Evolutionary conservation across 192 early-diverging fungal species (phyloP), one percentile per base, ranked within the genome.

Genomic region (Backusella psychrophila): DNA sequence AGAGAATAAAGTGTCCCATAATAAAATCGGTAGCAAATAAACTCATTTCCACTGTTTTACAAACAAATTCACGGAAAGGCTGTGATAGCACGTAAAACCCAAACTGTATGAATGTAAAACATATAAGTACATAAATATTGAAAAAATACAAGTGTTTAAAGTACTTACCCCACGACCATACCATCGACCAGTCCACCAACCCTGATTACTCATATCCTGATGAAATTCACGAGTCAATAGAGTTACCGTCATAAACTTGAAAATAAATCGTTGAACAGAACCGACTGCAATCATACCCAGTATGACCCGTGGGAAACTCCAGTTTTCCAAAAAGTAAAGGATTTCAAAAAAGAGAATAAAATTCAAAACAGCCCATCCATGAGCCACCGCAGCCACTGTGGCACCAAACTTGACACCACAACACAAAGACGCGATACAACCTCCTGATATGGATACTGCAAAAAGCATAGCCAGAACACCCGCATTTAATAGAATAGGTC

Each of bases 161-260:
- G 21, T 39, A 79, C 75, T 81, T 81, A 81, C 80, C 34, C 89
- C 91, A 75, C 90, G 89, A 59, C 90, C 90, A 69, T 92, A 86
- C 93, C 94, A 95, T 49, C 89, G 90, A 31, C 94, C 94, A 4
- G 91, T 93, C 94, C 94, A 95, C 94, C 94, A 95, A 21, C 92
- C 92, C 69, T 89, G 84, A 79, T 94, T 94, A 46, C 89, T 89
- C 79, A 91, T 90, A 73, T 92, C 90, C 77, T 91, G 87, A 72
- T 90, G 89, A 84, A 94, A 91, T 82, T 95, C 94, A 53, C 94
- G 88, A 59, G 94, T 89, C 67, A 95, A 83, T 75, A 93, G 87
- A 53, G 91, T 73, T 23, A 87, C 84, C 69, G 92, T 89, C 56
- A 94, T 63, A n/a, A 94, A 75, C 65, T 91, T 92, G 86, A 92